These are phyloP conservation scores for Plantago major DNA, from an alignment of 257 asterid species.

Conservation along the genomic window DNA sequence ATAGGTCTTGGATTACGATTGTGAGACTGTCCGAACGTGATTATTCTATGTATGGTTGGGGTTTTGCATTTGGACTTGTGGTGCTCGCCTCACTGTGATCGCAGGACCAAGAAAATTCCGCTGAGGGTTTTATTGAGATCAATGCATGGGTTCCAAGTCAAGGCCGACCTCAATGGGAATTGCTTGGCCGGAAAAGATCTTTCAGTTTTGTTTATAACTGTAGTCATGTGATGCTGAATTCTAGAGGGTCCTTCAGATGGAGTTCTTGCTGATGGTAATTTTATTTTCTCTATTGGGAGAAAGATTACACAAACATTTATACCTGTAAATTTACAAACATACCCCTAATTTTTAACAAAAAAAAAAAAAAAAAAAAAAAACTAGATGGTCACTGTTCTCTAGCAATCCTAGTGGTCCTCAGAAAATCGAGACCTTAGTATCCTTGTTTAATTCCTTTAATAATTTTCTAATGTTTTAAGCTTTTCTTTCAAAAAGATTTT, in stretches of 20 bases:
- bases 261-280: slow-evolving; percentile 50
- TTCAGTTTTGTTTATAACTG: slow-evolving; percentile 85
- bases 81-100: slow-evolving; percentile 55
- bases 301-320: too few species aligned
- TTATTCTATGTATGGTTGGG: slow-evolving; percentile 72
- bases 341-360: too few species aligned
- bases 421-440: too few species aligned
- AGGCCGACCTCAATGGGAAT: slow-evolving; percentile 43
- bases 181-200: slow-evolving; percentile 62
- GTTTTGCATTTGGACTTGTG: slow-evolving; percentile 54
- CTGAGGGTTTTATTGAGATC: slow-evolving; percentile 47
- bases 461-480: too few species aligned
- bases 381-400: too few species aligned
- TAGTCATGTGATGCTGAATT: slow-evolving; percentile 84
- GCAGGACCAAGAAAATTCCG: slow-evolving; percentile 59
- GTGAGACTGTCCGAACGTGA: slow-evolving; percentile 77
- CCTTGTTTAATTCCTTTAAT: too few species aligned
- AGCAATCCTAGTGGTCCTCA: too few species aligned
- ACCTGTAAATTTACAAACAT: too few species aligned
- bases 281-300: slow-evolving; percentile 43
- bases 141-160: slow-evolving; percentile 51
- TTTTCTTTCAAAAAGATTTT: too few species aligned
- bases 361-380: too few species aligned
- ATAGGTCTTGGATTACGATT: slow-evolving; percentile 41
- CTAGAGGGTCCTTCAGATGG: slow-evolving; percentile 6